Evolutionary conservation across 164 flowering plant species (phyloP).

Genomic region (Nymphaea thermarum): DNA sequence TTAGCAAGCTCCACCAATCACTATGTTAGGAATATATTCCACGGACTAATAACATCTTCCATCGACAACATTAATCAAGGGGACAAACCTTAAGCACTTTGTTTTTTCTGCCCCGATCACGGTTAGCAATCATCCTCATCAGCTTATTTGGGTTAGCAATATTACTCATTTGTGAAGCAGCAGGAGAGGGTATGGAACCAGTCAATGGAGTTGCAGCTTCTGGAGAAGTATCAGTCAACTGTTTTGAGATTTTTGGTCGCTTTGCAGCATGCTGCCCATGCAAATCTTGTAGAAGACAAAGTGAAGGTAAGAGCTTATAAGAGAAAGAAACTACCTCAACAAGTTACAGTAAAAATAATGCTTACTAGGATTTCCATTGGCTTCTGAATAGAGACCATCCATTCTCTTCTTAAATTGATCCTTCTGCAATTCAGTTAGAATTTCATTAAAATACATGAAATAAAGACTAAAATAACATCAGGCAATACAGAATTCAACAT

Average conservation of each 20-base stretch:
- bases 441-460: neutral
- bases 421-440: constrained; percentile 32
- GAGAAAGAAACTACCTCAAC: neutral
- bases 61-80: neutral
- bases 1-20: neutral
- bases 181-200: constrained; percentile 84
- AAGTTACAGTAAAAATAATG: constrained; percentile 6
- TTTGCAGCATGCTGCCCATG: constrained; percentile 52
- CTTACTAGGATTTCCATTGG: constrained; percentile 69
- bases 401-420: constrained; percentile 51
- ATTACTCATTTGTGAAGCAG: constrained; percentile 91
- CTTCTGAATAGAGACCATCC: constrained; percentile 52
- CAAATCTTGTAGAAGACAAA: constrained; percentile 27
- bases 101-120: constrained; percentile 64
- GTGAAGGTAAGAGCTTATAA: neutral
- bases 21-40: neutral
- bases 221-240: constrained; percentile 43
- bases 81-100: constrained; percentile 62
- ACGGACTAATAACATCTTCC: neutral
- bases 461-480: neutral
- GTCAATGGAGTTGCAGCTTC: constrained; percentile 35
- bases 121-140: constrained; percentile 51
- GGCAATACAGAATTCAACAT: neutral
- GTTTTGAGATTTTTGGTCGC: constrained; percentile 67
- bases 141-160: constrained; percentile 75